Evolutionary conservation across 306 rosid species (phyloP).

Genomic region (Castanea mollissima): DNA sequence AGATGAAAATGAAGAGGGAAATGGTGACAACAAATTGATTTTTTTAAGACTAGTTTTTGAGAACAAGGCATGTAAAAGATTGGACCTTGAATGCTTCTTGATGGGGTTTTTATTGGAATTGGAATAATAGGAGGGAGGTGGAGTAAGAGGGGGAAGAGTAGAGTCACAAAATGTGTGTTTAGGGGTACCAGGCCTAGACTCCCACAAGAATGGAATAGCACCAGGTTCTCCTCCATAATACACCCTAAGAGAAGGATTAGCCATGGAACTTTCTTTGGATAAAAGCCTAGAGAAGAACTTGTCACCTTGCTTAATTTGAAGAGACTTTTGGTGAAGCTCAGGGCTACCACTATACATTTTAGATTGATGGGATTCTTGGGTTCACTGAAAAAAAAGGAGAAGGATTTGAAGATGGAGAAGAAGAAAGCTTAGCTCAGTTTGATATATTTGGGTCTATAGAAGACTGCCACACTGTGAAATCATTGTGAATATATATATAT

Average conservation of each 20-base stretch:
- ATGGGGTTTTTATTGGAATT: conserved; percentile 13
- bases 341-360: conserved; percentile 39
- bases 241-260: conserved; percentile 61
- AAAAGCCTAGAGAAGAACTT: conserved; percentile 64
- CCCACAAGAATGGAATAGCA: conserved; percentile 79
- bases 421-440: background rate
- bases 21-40: conserved; percentile 2
- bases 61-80: conserved; percentile 37
- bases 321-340: conserved; percentile 39
- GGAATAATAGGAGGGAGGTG: conserved; percentile 73
- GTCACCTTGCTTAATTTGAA: conserved; percentile 55
- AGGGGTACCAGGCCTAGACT: conserved; percentile 93
- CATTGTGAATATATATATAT: background rate
- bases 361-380: conserved; percentile 1
- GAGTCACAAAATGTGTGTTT: conserved; percentile 45
- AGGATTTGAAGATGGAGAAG: background rate
- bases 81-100: conserved; percentile 47
- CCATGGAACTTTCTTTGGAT: conserved; percentile 59
- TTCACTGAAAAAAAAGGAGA: background rate
- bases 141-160: conserved; percentile 76
- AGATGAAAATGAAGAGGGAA: background rate
- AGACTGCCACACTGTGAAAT: background rate
- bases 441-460: background rate
- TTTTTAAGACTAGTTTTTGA: conserved; percentile 43
- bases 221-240: conserved; percentile 47